These are phyloP conservation scores for Lippia alba DNA, from an alignment of 305 asterid species.

Conservation along the genomic window DNA sequence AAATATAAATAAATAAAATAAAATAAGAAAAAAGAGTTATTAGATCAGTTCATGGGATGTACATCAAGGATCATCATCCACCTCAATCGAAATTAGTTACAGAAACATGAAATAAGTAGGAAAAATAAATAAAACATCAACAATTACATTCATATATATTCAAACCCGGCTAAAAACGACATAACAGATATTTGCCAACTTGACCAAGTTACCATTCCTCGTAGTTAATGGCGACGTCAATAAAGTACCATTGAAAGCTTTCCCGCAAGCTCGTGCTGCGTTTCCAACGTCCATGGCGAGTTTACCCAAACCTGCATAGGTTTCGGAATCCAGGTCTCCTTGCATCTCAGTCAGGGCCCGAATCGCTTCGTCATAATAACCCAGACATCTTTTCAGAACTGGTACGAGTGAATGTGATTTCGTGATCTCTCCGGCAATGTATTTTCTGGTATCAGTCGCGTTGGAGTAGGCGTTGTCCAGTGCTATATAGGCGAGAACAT, in stretches of 20 bases:
- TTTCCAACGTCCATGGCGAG: slow-evolving; percentile 12
- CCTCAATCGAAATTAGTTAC: not conserved
- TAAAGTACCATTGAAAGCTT: not conserved
- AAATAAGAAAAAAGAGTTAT: no score
- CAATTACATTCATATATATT: not conserved
- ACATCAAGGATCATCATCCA: not conserved
- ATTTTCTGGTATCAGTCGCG: slow-evolving; percentile 33
- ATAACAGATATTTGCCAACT: slow-evolving; percentile 38
- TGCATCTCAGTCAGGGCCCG: slow-evolving; percentile 11
- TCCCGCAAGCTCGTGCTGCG: slow-evolving; percentile 26
- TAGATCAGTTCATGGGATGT: no score
- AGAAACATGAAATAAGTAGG: not conserved
- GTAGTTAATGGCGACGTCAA: slow-evolving; percentile 14
- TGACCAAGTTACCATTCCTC: slow-evolving; percentile 36
- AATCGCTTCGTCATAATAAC: slow-evolving; percentile 33
- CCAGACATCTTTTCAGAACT: slow-evolving; percentile 34
- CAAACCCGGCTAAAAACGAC: slow-evolving; percentile 37
- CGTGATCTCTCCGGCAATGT: slow-evolving; percentile 17
- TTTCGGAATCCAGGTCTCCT: slow-evolving; percentile 41
- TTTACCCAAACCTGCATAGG: slow-evolving; percentile 34
- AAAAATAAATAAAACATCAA: not conserved
- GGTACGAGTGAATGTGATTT: no score
- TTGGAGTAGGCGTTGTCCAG: slow-evolving; percentile 35
- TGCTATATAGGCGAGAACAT: slow-evolving; percentile 41
- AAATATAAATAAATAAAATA: no score